These are phyloP conservation scores for Stereocaulon alpinum DNA, from an alignment of 495 filamentous ascomycete genomes.

Conservation along the genomic window DNA sequence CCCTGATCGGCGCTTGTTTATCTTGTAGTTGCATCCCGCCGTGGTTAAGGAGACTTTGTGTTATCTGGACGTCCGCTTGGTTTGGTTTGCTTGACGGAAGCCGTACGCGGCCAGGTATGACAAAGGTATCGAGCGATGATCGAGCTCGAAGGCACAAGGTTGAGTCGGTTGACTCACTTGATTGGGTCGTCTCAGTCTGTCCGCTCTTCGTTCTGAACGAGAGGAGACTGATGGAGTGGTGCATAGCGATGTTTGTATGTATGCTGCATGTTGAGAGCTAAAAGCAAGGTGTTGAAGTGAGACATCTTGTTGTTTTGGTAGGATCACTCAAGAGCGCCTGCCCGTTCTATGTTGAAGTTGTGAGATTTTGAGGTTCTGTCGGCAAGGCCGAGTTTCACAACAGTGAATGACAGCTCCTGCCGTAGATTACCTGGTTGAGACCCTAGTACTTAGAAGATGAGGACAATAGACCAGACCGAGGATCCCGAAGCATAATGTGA, in stretches of 20 bases:
- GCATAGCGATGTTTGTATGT: conserved; percentile 21
- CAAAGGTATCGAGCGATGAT: conserved; percentile 19
- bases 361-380: background rate
- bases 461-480: background rate
- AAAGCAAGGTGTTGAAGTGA: background rate
- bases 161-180: background rate
- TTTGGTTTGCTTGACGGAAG: conserved; percentile 18
- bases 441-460: background rate
- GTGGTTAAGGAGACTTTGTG: conserved; percentile 19
- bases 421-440: background rate
- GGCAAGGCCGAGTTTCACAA: background rate
- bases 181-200: background rate
- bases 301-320: conserved; percentile 3
- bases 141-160: conserved; percentile 1
- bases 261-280: conserved; percentile 15
- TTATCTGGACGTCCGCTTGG: conserved; percentile 17
- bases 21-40: background rate
- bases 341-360: background rate
- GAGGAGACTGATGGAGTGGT: conserved; percentile 12
- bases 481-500: background rate
- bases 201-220: background rate
- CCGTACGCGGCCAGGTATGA: conserved; percentile 17
- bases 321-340: conserved; percentile 3
- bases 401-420: conserved; percentile 11
- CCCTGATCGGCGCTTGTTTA: background rate